phyloP scores from a whole-genome alignment of 805 yeast species.

The Wickerhamomyces alni region DNA sequence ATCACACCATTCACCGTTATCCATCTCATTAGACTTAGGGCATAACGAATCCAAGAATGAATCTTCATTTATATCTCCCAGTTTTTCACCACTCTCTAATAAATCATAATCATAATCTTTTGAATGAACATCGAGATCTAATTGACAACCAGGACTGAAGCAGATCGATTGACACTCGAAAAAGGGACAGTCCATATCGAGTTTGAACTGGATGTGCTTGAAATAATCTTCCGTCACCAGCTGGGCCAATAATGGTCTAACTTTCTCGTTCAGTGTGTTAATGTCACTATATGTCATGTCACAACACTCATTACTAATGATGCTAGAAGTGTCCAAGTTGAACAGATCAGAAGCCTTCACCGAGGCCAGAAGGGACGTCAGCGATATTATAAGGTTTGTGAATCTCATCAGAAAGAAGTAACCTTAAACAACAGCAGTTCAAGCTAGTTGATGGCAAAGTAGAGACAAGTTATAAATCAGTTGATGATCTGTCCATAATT shows the following conservation, averaged over 20 bases:
- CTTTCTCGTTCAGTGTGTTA: slow-evolving; percentile 41
- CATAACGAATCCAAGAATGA: slow-evolving; percentile 34
- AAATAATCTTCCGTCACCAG: slow-evolving; percentile 75
- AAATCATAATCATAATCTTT: slow-evolving; percentile 21
- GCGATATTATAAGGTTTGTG: not conserved
- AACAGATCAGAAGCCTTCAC: slow-evolving; percentile 12
- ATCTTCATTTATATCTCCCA: slow-evolving; percentile 35
- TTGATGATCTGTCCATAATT: not conserved
- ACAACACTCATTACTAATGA: slow-evolving; percentile 25
- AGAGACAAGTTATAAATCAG: not conserved
- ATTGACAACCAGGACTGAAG: slow-evolving; percentile 23
- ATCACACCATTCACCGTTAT: slow-evolving; percentile 59
- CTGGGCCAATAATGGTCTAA: slow-evolving; percentile 51
- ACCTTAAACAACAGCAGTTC: too few species aligned
- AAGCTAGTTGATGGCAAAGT: too few species aligned
- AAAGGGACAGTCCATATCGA: slow-evolving; percentile 82
- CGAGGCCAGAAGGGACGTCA: not conserved
- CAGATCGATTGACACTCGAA: slow-evolving; percentile 56
- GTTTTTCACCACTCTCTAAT: slow-evolving; percentile 32
- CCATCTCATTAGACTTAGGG: slow-evolving; percentile 13
- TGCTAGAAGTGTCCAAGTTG: slow-evolving; percentile 10
- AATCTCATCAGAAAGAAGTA: not conserved
- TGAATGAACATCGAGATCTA: slow-evolving; percentile 25
- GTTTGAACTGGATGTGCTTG: slow-evolving; percentile 62
- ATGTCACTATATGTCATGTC: slow-evolving; percentile 41